Percentiles rank a stretch among this genome's conserved stretches.
These are phyloP conservation scores for Trichoderma parareesei DNA, from an alignment of 495 filamentous ascomycete species.

Conservation along the genomic window DNA sequence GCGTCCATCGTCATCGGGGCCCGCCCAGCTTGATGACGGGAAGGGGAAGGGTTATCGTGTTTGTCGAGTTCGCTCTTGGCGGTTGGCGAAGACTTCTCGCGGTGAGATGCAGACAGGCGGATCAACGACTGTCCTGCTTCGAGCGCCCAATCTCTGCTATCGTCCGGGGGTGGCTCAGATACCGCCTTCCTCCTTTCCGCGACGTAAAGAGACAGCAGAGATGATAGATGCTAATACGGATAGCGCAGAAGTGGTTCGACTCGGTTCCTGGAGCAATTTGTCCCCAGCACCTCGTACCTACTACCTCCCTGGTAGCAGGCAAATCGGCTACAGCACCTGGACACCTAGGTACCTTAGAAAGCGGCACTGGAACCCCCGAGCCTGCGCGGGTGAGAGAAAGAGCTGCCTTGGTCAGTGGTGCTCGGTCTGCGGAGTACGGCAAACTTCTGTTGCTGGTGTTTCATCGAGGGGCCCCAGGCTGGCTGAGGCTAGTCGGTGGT, in stretches of 20 bases:
- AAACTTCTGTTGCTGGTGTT: background rate
- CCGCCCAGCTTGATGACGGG: background rate
- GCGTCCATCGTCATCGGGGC: slow-evolving; percentile 4
- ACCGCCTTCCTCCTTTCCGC: slow-evolving; percentile 4
- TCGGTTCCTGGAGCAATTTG: background rate
- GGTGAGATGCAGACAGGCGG: background rate
- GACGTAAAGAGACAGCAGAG: background rate
- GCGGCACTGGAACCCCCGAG: background rate
- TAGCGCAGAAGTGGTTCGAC: slow-evolving; percentile 4
- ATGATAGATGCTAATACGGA: background rate
- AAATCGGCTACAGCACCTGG: background rate
- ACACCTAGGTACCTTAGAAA: background rate
- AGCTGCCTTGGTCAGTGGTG: background rate
- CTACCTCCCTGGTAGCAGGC: background rate
- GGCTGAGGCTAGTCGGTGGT: background rate
- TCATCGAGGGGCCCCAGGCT: slow-evolving; percentile 1
- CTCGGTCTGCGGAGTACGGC: slow-evolving; percentile 1
- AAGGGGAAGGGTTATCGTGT: background rate
- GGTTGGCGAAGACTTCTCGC: background rate
- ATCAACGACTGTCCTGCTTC: background rate
- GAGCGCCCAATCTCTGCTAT: background rate
- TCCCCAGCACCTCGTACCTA: background rate
- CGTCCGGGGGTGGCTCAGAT: background rate
- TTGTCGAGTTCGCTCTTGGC: background rate
- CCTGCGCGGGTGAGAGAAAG: background rate